These are phyloP conservation scores for Chrysochromulina tobinii DNA, from an alignment of 78 protist species.

Conservation along the genomic window DNA sequence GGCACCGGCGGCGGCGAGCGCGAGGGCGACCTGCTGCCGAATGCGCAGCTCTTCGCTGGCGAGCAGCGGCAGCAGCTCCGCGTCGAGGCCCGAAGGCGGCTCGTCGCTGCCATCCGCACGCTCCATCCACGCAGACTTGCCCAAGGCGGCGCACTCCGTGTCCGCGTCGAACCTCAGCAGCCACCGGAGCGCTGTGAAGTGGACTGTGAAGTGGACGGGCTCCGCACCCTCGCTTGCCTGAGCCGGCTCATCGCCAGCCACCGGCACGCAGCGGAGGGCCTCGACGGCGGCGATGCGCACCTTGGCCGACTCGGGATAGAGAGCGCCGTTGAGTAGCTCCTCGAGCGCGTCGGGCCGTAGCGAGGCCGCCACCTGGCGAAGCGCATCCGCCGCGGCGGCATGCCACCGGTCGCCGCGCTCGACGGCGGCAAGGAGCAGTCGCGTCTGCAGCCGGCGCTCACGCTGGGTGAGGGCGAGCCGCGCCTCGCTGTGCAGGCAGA, in stretches of 20 bases:
- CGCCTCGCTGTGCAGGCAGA: not conserved
- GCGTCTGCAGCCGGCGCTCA: not conserved
- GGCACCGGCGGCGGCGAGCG: slow-evolving; percentile 25
- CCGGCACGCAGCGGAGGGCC: not conserved
- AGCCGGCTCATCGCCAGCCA: not conserved
- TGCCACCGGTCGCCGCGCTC: slow-evolving; percentile 6
- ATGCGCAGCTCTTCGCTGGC: not conserved
- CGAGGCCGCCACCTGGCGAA: not conserved
- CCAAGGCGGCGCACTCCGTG: not conserved
- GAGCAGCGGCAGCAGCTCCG: not conserved
- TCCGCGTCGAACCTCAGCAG: not conserved
- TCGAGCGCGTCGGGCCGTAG: not conserved
- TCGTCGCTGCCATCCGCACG: not conserved
- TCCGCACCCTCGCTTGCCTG: not conserved
- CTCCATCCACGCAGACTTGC: not conserved
- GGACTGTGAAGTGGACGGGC: not conserved
- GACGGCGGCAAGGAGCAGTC: not conserved
- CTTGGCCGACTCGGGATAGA: not conserved
- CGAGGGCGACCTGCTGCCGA: not conserved
- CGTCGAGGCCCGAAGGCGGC: not conserved
- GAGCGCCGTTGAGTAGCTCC: not conserved
- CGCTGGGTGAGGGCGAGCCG: not conserved
- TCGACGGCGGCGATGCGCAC: not conserved
- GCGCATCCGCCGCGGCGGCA: not conserved
- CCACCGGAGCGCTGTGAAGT: not conserved